phyloP scores from a whole-genome alignment of 495 filamentous ascomycete genomes.

The Astrocystis sublimbata region DNA sequence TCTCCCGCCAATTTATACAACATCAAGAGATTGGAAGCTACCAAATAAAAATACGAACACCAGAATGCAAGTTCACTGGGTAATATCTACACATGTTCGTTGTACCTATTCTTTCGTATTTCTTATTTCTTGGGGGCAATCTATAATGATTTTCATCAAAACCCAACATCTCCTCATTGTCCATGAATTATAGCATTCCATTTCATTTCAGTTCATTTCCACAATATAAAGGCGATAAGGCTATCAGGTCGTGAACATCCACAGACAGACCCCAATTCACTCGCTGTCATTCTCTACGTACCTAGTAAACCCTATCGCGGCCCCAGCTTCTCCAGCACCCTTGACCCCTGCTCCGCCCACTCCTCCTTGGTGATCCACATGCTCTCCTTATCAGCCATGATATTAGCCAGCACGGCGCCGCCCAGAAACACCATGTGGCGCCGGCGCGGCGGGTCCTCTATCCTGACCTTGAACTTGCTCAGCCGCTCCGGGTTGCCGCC shows the following conservation, averaged over 20 bases:
- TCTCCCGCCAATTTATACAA: too few relatives aligned
- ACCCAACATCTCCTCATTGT: too few relatives aligned
- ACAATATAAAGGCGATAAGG: neutral
- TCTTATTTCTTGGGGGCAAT: too few relatives aligned
- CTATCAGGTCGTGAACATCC: constrained; percentile 20
- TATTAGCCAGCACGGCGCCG: constrained; percentile 93
- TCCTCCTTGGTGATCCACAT: constrained; percentile 99
- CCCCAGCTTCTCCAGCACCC: constrained; percentile 86
- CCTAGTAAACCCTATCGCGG: constrained; percentile 71
- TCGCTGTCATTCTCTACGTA: constrained; percentile 1
- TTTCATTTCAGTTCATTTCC: too few relatives aligned
- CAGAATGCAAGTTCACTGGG: too few relatives aligned
- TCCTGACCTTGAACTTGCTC: constrained; percentile 98
- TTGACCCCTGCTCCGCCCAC: constrained; percentile 91
- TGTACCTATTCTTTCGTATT: too few relatives aligned
- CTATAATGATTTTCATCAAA: too few relatives aligned
- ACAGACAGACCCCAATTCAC: constrained; percentile 5
- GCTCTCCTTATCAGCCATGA: constrained; percentile 96
- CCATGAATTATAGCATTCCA: too few relatives aligned
- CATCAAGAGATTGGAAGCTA: too few relatives aligned
- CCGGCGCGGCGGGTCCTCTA: constrained; percentile 94
- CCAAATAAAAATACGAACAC: too few relatives aligned
- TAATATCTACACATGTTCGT: too few relatives aligned
- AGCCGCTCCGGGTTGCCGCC: constrained; percentile 87
- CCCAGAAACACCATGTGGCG: constrained; percentile 99